A percentile compares a stretch with the other conserved stretches of the same genome.
These are phyloP conservation scores for Grammothele lineata DNA, from an alignment of 768 basidiomycete species.

Conservation along the genomic window DNA sequence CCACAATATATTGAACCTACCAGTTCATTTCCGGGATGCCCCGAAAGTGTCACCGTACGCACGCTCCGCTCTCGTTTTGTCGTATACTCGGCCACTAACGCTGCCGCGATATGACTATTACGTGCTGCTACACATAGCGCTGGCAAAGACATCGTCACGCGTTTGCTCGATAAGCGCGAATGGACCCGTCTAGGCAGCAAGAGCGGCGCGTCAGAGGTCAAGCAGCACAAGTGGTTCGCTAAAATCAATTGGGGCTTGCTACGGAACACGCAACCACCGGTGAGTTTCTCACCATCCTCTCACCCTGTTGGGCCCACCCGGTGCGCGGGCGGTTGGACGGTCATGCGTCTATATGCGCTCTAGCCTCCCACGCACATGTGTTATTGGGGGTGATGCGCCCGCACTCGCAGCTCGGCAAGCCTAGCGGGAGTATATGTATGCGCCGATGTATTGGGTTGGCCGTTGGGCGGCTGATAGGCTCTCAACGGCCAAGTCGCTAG, in stretches of 20 bases:
- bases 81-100: conserved; percentile 8
- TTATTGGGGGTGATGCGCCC: too few species aligned
- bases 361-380: too few species aligned
- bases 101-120: conserved; percentile 5
- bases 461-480: too few species aligned
- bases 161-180: conserved; percentile 91
- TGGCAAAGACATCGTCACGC: conserved; percentile 82
- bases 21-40: conserved; percentile 82
- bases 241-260: conserved; percentile 97
- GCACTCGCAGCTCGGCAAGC: too few species aligned
- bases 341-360: too few species aligned
- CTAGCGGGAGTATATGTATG: too few species aligned
- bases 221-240: conserved; percentile 97
- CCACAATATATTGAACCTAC: conserved; percentile 85
- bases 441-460: too few species aligned
- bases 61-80: conserved; percentile 7
- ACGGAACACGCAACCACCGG: conserved; percentile 89
- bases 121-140: conserved; percentile 46
- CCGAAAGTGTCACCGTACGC: conserved; percentile 75
- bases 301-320: background rate
- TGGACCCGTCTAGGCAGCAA: conserved; percentile 81
- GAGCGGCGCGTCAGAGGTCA: conserved; percentile 97
- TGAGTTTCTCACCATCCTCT: conserved; percentile 35
- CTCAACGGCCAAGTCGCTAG: too few species aligned
- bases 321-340: conserved; percentile 1